Evolutionary conservation across 2,329 filamentous ascomycete genomes (phyloP), one percentile per base, ranked within the genome.

Genomic region (Epichloe typhina): DNA sequence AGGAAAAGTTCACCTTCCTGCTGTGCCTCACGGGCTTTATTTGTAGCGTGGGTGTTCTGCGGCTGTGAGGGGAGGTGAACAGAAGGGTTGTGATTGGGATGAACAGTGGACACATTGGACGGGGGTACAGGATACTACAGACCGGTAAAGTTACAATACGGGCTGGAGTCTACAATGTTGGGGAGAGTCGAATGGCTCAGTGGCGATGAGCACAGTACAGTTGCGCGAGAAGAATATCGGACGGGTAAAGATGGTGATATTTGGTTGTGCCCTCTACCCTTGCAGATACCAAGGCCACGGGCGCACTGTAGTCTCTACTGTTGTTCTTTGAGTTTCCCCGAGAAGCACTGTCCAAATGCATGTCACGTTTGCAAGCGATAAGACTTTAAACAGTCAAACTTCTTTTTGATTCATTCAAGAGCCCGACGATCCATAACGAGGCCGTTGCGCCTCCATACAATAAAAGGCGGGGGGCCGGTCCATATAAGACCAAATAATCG

Each of bases 391-490:
- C 23, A 31, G 47, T 65, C 58, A 62, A 64, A 62, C 63, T 61
- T 63, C 59, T 55, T 55, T 62, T 52, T 62, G 63, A n/a, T 62
- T 59, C 62, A 62, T 64, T 62, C 58, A 63, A 62, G 57, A 64
- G 59, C 55, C 63, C 58, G 63, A 62, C 60, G 57, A 57, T 64
- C 59, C 61, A 60, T 38, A 12, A 49, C 40, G 61, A 66, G 66
- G 63, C 63, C 64, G 54, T 62, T 64, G 61, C 64, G 64, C 64
- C 64, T 64, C 62, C 54, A 60, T 23, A 35, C 42, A 43, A 19
- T 31, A 37, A 23, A 47, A 35, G 13, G 26, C 2, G 26, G 26
- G 26, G 8, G 26, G 1, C 2, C 1, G 17, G 4, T 33, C 13
- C 15, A 19, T 46, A 40, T 41, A 23, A 41, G 12, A 35, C 7